Evolutionary conservation across 2,329 filamentous ascomycete genomes (phyloP), one percentile per base, ranked within the genome.

Genomic region (Didymella lethalis): DNA sequence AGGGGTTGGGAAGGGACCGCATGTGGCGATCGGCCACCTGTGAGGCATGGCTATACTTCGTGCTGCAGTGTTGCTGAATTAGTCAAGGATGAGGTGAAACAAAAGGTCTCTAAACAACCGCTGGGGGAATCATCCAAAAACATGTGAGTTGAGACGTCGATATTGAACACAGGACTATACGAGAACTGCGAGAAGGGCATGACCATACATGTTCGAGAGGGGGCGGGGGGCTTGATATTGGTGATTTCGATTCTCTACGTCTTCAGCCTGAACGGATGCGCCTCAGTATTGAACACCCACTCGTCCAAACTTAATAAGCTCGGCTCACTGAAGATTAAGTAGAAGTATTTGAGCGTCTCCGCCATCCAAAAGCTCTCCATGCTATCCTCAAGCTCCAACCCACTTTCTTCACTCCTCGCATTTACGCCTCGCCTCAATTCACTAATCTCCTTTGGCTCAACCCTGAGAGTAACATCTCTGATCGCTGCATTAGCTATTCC

Each of bases 361-460:
- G 84, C 85, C 48, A 89, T 80, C 87, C 88, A 91, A 75, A 90
- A 91, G 58, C 86, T 90, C 79, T 91, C 88, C 88, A 90, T 90
- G 50, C 82, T 84, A 71, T 90, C 86, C 62, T 81, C 62, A 20
- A 58, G 74, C 26, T 59, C 64, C 29, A 75, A 75, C 36, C 70
- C 77, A 57, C 77, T 74, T 29, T 77, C 74, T 20, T 52, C 38
- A 18, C 25, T 20, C 16, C 29, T 38, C 45, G 31, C 45, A 20
- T 28, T 41, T n/a, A 51, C 57, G 3, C 57, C 47, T 14, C 51
- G 47, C 38, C 38, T 48, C 45, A 58, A 12, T 26, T 58, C 56
- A 16, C 25, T 32, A 6, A 29, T 25, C 18, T 54, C 56, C 16
- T 41, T 46, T n/a, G 25, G 23, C 10, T 46, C 40, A 1, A 25